Percentiles rank a stretch among this genome's conserved stretches.
phyloP scores from a whole-genome alignment of 2,329 filamentous ascomycete species.

The Botrytis aclada region DNA sequence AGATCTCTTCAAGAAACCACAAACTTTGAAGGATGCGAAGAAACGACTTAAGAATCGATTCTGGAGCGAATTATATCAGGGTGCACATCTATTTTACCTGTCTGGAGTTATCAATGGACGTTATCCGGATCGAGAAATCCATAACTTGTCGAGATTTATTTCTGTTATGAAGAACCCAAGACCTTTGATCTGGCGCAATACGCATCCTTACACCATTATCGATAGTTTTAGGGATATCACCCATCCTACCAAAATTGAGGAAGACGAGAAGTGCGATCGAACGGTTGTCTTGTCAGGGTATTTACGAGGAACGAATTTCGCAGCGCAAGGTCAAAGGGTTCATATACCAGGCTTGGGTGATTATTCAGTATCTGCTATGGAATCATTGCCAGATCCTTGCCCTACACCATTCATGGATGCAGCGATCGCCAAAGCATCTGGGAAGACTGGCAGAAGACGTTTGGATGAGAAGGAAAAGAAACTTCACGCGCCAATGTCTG shows the following conservation, averaged over 20 bases:
- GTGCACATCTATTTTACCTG: constrained; percentile 94
- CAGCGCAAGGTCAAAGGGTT: constrained; percentile 77
- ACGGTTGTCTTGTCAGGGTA: constrained; percentile 92
- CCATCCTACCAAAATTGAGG: constrained; percentile 85
- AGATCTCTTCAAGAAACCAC: constrained; percentile 91
- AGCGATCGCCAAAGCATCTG: constrained; percentile 76
- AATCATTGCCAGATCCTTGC: constrained; percentile 88
- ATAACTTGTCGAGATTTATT: constrained; percentile 91
- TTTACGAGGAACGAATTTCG: constrained; percentile 89
- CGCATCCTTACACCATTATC: constrained; percentile 88
- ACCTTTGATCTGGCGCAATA: constrained; percentile 94
- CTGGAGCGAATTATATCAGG: constrained; percentile 96
- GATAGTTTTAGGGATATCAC: constrained; percentile 96
- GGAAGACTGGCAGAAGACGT: constrained; percentile 75
- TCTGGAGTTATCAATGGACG: constrained; percentile 95
- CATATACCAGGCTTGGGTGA: constrained; percentile 94
- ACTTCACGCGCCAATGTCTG: constrained; percentile 95
- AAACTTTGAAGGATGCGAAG: constrained; percentile 87
- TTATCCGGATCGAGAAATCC: constrained; percentile 93
- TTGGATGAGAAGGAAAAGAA: constrained; percentile 97
- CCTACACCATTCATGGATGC: constrained; percentile 91
- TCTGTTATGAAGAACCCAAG: constrained; percentile 99
- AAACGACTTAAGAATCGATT: constrained; percentile 93
- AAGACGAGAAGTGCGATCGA: constrained; percentile 84
- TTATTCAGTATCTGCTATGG: constrained; percentile 76